Percentiles rank a stretch among this genome's conserved stretches.
These are phyloP conservation scores for Xanthoconium purpureum DNA, from an alignment of 768 basidiomycete species.

Conservation along the genomic window DNA sequence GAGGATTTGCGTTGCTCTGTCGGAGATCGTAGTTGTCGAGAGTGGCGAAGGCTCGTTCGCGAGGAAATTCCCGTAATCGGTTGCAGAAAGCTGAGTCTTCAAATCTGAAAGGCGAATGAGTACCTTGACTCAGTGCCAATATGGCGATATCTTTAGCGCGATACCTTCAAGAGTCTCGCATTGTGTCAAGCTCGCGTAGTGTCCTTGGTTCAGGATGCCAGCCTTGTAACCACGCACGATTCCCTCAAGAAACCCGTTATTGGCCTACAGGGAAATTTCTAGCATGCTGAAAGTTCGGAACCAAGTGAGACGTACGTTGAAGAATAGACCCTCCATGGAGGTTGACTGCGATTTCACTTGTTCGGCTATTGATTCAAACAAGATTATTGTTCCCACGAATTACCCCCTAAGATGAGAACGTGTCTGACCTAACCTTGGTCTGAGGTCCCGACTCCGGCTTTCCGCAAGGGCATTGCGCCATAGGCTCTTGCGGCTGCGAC, in stretches of 20 bases:
- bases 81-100: slow-evolving; percentile 90
- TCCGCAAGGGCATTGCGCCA: slow-evolving; percentile 6
- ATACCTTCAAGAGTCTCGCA: slow-evolving; percentile 96
- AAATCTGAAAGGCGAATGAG: slow-evolving; percentile 60
- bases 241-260: slow-evolving; percentile 74
- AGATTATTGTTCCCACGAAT: slow-evolving; percentile 21
- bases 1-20: slow-evolving; percentile 91
- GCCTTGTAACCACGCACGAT: slow-evolving; percentile 91
- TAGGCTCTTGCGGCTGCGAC: neutral
- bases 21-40: slow-evolving; percentile 92
- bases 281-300: neutral
- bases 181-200: slow-evolving; percentile 92
- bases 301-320: slow-evolving; percentile 58
- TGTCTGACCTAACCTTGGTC: too few relatives aligned
- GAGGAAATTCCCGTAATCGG: slow-evolving; percentile 98
- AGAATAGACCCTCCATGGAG: slow-evolving; percentile 82
- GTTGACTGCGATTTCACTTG: slow-evolving; percentile 1
- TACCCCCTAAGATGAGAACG: neutral
- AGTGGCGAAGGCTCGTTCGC: slow-evolving; percentile 93
- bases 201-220: slow-evolving; percentile 82
- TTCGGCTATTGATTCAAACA: slow-evolving; percentile 1
- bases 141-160: slow-evolving; percentile 12
- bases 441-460: neutral
- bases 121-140: neutral
- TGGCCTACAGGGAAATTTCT: slow-evolving; percentile 47